Base-by-base conservation (phyloP, 2,329 filamentous ascomycete genomes). In the Colletotrichum cordylinicola region DNA sequence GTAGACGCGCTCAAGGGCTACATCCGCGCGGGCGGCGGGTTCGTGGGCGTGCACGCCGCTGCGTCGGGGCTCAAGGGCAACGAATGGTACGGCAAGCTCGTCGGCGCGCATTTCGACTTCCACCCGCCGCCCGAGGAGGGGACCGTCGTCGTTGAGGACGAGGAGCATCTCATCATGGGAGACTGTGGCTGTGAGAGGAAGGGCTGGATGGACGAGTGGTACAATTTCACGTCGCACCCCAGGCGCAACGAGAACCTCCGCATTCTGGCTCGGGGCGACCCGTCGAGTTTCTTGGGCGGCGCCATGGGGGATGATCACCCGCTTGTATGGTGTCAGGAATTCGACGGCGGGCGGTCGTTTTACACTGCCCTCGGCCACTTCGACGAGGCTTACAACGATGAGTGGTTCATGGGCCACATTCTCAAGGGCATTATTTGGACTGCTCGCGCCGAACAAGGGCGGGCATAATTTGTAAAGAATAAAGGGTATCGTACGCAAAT, bases 351-450 rank as follows among this genome's bases (percentile, higher is more conserved):
- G 0, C 80, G 85, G 56, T 82, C 82, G 6, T 87, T 87, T 70
- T 86, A 87, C 76, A 86, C 85, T 10, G 81, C 85, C 3, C 79
- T 87, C 21, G 86, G 86, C 7, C 86, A 87, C 70, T 88, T 86
- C 76, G 83, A 83, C 16, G 81, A 83, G 66, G 83, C 85, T 4
- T 88, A 85, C 72, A 77, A 79, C 52, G 81, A 87, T 24, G 78
- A 79, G n/a, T 77, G 70, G 74, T 79, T 72, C 29, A 72, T 78
- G 61, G 71, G 52, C n/a, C 48, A 72, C 66, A 21, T 78, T 55
- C 48, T 55, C 27, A 67, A 67, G 27, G 77, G 64, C 4, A 73
- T 78, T 58, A 18, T 77, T 8, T 78, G 74, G 76, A 70, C 74
- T 21, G 71, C 74, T 10, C 55, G 66, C 13, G 52, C 31, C n/a